phyloP scores from a whole-genome alignment of 768 basidiomycete species.

The Naganishia onofrii region DNA sequence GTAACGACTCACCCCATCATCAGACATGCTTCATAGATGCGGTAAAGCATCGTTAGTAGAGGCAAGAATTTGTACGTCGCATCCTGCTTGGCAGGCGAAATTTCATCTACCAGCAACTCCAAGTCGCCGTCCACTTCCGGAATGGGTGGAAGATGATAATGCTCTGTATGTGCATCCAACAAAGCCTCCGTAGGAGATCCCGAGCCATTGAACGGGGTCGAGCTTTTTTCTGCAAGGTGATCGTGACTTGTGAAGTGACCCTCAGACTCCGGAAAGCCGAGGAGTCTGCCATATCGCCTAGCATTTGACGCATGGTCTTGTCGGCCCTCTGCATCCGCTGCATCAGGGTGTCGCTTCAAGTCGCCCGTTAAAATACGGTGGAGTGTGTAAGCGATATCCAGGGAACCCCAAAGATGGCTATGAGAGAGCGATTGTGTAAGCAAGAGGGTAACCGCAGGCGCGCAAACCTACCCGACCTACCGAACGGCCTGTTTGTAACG shows the following conservation, averaged over 20 bases:
- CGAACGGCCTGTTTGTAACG: constrained; percentile 45
- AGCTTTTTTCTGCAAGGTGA: not conserved
- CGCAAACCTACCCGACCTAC: constrained; percentile 32
- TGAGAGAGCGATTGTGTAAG: not conserved
- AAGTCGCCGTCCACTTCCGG: not conserved
- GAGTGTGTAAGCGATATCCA: constrained; percentile 42
- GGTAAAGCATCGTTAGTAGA: constrained; percentile 34
- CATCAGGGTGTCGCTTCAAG: constrained; percentile 33
- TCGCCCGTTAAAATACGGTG: constrained; percentile 38
- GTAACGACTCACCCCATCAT: constrained; percentile 37
- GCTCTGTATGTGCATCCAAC: not conserved
- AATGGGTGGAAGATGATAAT: not conserved
- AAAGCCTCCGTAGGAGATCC: not conserved
- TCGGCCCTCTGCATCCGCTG: not conserved
- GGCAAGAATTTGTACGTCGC: constrained; percentile 24
- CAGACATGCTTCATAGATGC: constrained; percentile 45
- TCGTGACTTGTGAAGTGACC: constrained; percentile 22
- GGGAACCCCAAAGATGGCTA: constrained; percentile 21
- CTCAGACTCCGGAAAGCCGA: not conserved
- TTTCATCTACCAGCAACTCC: constrained; percentile 24
- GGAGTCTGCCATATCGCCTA: constrained; percentile 4
- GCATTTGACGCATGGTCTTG: constrained; percentile 1
- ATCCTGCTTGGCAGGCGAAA: constrained; percentile 31
- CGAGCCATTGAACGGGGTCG: not conserved
- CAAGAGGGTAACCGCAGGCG: constrained; percentile 8